Evolutionary conservation across 768 basidiomycete genomes (phyloP).

Genomic region (Boletus sp.): DNA sequence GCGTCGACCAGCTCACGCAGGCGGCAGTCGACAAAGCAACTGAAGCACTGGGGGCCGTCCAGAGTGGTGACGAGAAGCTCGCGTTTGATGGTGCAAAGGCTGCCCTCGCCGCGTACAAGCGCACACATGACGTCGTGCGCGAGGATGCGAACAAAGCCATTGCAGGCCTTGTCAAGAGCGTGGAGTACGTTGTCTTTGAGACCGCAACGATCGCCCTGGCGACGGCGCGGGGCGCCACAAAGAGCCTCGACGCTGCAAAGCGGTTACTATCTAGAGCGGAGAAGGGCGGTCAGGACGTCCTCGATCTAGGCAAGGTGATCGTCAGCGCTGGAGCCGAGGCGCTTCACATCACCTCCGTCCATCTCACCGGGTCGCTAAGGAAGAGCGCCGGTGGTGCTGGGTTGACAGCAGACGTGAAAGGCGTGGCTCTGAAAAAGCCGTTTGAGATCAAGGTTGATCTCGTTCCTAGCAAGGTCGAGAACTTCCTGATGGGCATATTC

Average conservation of each 20-base stretch:
- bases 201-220: background rate
- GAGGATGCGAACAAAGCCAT: background rate
- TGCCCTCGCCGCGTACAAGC: constrained; percentile 1
- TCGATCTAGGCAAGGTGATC: background rate
- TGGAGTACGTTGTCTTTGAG: background rate
- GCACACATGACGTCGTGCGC: background rate
- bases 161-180: background rate
- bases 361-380: constrained; percentile 2
- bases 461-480: background rate
- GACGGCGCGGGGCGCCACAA: background rate
- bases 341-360: constrained; percentile 3
- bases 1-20: background rate
- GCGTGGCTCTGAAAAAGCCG: background rate
- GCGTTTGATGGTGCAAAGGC: background rate
- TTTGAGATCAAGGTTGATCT: background rate
- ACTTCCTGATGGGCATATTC: background rate
- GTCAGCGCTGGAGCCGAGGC: background rate
- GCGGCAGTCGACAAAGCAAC: background rate
- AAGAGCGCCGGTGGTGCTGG: background rate
- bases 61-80: background rate
- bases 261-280: background rate
- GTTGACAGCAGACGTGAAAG: background rate
- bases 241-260: background rate
- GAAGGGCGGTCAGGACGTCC: background rate
- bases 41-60: background rate